phyloP scores from a whole-genome alignment of 805 yeast species.

The Metschnikowia noctiluminum region DNA sequence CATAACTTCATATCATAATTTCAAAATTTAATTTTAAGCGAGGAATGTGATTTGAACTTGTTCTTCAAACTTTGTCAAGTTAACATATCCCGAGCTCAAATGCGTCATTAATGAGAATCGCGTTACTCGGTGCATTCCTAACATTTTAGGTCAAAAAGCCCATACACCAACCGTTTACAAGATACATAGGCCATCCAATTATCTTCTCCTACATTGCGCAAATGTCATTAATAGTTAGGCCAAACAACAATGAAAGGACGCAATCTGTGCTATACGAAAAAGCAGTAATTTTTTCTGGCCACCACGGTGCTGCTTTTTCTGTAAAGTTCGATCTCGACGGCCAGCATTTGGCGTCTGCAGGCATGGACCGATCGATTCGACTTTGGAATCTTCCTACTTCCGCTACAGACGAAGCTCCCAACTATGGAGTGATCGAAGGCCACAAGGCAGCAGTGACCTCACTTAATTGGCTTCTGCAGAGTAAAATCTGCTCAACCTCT shows the following conservation, averaged over 20 bases:
- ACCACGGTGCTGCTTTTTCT: conserved; percentile 50
- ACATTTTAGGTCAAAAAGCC: background rate
- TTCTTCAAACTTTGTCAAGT: too few species aligned
- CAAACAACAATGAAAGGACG: background rate
- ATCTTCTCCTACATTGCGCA: too few species aligned
- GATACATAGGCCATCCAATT: background rate
- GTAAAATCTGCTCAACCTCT: conserved; percentile 46
- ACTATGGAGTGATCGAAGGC: conserved; percentile 47
- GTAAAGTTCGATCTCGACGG: conserved; percentile 54
- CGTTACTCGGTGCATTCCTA: too few species aligned
- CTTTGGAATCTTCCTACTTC: conserved; percentile 43
- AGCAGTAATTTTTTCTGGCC: conserved; percentile 46
- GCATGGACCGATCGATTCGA: conserved; percentile 50
- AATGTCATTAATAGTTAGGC: conserved; percentile 9
- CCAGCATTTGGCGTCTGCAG: conserved; percentile 55
- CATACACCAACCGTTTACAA: background rate
- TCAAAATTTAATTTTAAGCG: background rate
- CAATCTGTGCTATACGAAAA: conserved; percentile 20
- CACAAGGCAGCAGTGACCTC: conserved; percentile 67
- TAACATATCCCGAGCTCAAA: too few species aligned
- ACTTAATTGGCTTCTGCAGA: conserved; percentile 48
- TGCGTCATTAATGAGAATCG: too few species aligned
- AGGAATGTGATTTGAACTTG: too few species aligned
- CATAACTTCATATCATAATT: conserved; percentile 35
- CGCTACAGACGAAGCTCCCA: conserved; percentile 23